Evolutionary conservation across 2,329 filamentous ascomycete genomes (phyloP).

Genomic region (Cadophora sp.): DNA sequence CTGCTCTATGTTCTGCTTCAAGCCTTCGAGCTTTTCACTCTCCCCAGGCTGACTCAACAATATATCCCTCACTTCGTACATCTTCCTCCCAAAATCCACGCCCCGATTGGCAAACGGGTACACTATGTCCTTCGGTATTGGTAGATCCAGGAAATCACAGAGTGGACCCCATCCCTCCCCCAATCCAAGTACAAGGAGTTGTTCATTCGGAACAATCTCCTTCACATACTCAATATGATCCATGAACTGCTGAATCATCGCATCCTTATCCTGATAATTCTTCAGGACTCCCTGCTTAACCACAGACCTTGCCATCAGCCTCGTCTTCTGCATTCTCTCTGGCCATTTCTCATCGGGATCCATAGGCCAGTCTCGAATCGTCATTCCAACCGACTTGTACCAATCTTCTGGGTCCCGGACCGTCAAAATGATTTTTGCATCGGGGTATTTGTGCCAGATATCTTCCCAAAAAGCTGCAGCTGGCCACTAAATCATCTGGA

Average conservation of each 20-base stretch:
- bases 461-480: neutral
- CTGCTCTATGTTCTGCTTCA: too few relatives aligned
- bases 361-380: neutral
- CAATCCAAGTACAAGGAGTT: neutral
- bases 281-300: neutral
- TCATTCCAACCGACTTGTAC: neutral
- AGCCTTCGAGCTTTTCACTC: too few relatives aligned
- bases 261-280: neutral
- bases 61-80: too few relatives aligned
- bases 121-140: too few relatives aligned
- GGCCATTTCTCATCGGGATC: neutral
- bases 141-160: neutral
- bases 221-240: neutral
- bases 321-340: neutral
- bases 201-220: neutral
- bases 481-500: neutral
- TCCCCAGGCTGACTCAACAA: too few relatives aligned
- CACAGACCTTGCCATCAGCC: neutral
- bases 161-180: neutral
- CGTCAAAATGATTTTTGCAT: neutral
- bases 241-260: neutral
- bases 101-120: too few relatives aligned
- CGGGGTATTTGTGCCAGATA: neutral
- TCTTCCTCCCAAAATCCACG: too few relatives aligned
- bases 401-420: constrained; percentile 1